These are phyloP conservation scores for Citrullus amarus DNA, from an alignment of 306 rosid genomes.

Conservation along the genomic window DNA sequence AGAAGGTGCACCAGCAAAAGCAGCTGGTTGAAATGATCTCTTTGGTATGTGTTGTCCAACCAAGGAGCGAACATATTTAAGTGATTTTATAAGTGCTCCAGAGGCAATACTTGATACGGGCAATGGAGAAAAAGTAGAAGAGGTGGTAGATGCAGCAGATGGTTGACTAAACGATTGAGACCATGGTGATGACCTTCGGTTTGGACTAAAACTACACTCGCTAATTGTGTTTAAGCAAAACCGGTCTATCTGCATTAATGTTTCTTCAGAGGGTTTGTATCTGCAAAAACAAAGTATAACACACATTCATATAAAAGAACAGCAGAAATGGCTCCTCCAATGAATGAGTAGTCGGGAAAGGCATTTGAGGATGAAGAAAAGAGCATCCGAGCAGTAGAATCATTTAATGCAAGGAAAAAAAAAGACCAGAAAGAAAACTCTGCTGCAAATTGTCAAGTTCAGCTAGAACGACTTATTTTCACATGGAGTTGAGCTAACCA, in stretches of 20 bases:
- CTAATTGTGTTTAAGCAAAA: constrained; percentile 83
- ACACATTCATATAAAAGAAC: constrained; percentile 13
- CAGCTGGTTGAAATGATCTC: constrained; percentile 75
- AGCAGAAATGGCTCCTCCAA: constrained; percentile 5
- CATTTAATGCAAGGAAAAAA: not conserved
- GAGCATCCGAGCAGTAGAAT: not conserved
- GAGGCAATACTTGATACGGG: constrained; percentile 78
- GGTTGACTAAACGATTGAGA: constrained; percentile 45
- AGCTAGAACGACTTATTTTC: not conserved
- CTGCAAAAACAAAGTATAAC: constrained; percentile 32
- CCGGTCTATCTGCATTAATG: constrained; percentile 83
- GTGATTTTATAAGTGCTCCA: constrained; percentile 73
- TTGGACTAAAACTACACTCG: constrained; percentile 59
- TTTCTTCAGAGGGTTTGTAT: constrained; percentile 89
- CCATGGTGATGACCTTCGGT: constrained; percentile 43
- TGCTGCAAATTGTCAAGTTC: not conserved
- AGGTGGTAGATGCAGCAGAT: constrained; percentile 39
- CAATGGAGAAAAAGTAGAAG: constrained; percentile 47
- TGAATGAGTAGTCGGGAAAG: constrained; percentile 1
- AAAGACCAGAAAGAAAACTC: not conserved
- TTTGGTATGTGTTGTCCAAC: constrained; percentile 84
- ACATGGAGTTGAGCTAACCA: not conserved
- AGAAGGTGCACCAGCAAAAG: constrained; percentile 75
- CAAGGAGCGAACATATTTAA: constrained; percentile 82
- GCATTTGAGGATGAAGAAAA: not conserved